Evolutionary conservation across 2,329 filamentous ascomycete species (phyloP).

Genomic region (Microdochium nivale): DNA sequence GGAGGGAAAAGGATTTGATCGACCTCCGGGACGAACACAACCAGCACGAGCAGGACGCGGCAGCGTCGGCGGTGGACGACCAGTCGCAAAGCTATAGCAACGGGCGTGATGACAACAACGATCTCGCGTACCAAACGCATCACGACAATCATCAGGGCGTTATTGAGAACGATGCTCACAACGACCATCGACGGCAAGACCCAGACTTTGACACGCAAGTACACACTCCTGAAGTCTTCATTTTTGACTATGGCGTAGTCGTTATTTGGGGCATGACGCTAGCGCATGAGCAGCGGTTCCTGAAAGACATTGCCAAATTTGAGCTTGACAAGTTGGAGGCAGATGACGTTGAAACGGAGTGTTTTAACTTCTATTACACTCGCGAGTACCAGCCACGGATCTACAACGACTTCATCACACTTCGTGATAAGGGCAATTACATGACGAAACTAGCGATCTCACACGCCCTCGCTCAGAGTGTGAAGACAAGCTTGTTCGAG

Average conservation of each 20-base stretch:
- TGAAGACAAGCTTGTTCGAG: slow-evolving; percentile 85
- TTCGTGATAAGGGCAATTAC: slow-evolving; percentile 90
- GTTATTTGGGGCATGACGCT: slow-evolving; percentile 97
- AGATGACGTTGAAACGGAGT: slow-evolving; percentile 85
- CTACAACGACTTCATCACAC: slow-evolving; percentile 97
- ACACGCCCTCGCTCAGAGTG: slow-evolving; percentile 88
- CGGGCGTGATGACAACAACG: slow-evolving; percentile 22
- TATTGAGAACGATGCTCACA: slow-evolving; percentile 25
- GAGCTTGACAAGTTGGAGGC: slow-evolving; percentile 81
- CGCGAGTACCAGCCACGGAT: slow-evolving; percentile 95
- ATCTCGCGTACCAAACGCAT: slow-evolving; percentile 19
- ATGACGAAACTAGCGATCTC: slow-evolving; percentile 98
- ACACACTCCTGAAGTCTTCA: slow-evolving; percentile 87
- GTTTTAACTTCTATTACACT: slow-evolving; percentile 99
- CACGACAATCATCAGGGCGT: slow-evolving; percentile 8
- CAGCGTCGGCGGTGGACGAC: slow-evolving; percentile 12
- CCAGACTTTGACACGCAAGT: slow-evolving; percentile 79
- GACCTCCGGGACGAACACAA: slow-evolving; percentile 39
- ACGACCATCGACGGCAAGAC: slow-evolving; percentile 23
- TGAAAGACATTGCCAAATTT: slow-evolving; percentile 92
- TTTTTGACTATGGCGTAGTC: slow-evolving; percentile 95
- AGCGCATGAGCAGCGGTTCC: slow-evolving; percentile 80
- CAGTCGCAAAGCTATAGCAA: slow-evolving; percentile 17
- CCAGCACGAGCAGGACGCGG: slow-evolving; percentile 13
- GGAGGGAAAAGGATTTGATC: slow-evolving; percentile 50